Conservation (phyloP, 192 early-diverging fungal species). For the Coemansia guatemalensis region DNA sequence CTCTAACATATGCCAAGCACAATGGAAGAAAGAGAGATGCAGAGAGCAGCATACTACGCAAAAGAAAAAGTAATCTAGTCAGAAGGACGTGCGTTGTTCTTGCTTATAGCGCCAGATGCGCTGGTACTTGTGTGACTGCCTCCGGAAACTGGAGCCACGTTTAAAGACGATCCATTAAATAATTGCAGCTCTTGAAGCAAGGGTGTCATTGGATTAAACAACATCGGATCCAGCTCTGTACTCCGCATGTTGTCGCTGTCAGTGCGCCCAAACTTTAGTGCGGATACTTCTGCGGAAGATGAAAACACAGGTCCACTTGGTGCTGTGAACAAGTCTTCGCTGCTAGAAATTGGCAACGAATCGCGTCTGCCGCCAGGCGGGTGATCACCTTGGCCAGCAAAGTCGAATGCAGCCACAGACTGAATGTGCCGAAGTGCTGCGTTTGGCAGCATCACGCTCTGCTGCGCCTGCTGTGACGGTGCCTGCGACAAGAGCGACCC, state of each 20-base stretch:
- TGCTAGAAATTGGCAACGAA: constrained; percentile 48
- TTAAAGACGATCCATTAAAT: constrained; percentile 15
- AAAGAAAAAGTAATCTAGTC: background rate
- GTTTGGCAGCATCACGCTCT: constrained; percentile 16
- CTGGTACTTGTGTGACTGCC: background rate
- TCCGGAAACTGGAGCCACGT: constrained; percentile 4
- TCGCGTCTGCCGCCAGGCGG: constrained; percentile 31
- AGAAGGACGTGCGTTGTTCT: constrained; percentile 8
- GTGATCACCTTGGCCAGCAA: constrained; percentile 3
- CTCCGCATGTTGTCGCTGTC: constrained; percentile 14
- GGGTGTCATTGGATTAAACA: constrained; percentile 54
- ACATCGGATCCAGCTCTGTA: constrained; percentile 43
- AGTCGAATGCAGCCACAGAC: constrained; percentile 16
- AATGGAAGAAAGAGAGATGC: background rate
- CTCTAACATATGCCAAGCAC: background rate
- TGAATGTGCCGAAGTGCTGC: constrained; percentile 37
- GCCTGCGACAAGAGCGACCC: background rate
- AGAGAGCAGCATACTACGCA: background rate
- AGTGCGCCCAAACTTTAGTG: constrained; percentile 6
- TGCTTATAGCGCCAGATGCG: constrained; percentile 1
- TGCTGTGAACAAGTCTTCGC: constrained; percentile 40
- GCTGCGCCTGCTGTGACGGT: background rate
- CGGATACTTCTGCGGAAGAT: constrained; percentile 6
- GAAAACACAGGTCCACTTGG: constrained; percentile 24
- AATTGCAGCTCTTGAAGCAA: constrained; percentile 51